These are phyloP conservation scores for Monilinia polystroma DNA, from an alignment of 2,329 filamentous ascomycete genomes.

Conservation along the genomic window DNA sequence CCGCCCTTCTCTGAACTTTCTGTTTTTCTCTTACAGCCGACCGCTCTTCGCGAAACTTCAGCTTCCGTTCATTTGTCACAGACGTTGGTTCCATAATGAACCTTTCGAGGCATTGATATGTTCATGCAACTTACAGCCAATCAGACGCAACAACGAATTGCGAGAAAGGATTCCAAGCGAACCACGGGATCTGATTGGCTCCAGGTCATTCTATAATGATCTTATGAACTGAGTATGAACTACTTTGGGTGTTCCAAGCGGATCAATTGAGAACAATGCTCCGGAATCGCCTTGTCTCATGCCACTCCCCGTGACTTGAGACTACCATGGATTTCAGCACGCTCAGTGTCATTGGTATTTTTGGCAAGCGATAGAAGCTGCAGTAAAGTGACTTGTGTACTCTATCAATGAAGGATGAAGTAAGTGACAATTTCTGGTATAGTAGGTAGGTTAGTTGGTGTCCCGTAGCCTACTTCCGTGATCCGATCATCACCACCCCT, in stretches of 20 bases:
- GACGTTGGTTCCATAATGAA: conserved; percentile 6
- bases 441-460: conserved; percentile 3
- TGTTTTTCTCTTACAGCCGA: not conserved
- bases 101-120: conserved; percentile 2
- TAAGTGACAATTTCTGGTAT: not conserved
- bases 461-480: not conserved
- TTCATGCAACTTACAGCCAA: conserved; percentile 18
- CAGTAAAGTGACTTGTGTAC: not conserved
- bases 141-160: not conserved
- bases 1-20: not conserved
- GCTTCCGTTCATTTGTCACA: not conserved
- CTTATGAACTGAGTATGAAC: not conserved
- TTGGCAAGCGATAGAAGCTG: conserved; percentile 13
- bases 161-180: not conserved
- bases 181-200: conserved; percentile 13
- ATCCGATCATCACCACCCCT: conserved; percentile 7
- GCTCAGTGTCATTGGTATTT: not conserved
- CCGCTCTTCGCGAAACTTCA: not conserved
- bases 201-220: not conserved
- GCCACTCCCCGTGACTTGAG: not conserved
- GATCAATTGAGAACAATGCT: not conserved
- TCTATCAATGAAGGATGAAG: conserved; percentile 9
- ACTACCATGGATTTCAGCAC: not conserved
- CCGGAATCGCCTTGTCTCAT: not conserved
- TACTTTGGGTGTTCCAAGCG: not conserved